These are phyloP conservation scores for Vanrija pseudolonga DNA, from an alignment of 1,284 basidiomycete genomes.

Conservation along the genomic window DNA sequence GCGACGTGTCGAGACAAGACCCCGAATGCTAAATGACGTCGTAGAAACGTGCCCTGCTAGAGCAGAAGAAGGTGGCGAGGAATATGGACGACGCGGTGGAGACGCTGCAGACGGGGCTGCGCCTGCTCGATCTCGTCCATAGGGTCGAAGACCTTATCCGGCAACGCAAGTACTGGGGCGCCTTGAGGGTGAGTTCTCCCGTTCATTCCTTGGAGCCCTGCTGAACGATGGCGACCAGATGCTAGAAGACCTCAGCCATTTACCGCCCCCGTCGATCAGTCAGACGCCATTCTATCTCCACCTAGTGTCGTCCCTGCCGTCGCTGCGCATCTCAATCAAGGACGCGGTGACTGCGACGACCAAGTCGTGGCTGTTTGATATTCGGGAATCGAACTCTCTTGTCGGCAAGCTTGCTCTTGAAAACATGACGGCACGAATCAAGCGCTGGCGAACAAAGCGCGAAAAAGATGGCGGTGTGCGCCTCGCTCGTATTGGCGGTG, in stretches of 20 bases:
- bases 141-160: constrained; percentile 88
- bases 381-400: constrained; percentile 79
- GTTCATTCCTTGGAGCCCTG: constrained; percentile 17
- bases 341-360: constrained; percentile 89
- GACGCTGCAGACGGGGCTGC: constrained; percentile 83
- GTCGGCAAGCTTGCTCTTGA: constrained; percentile 88
- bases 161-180: constrained; percentile 93
- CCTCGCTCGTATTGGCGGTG: constrained; percentile 82
- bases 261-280: constrained; percentile 83
- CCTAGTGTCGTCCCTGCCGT: constrained; percentile 85
- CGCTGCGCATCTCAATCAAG: constrained; percentile 81
- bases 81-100: constrained; percentile 97
- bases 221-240: constrained; percentile 7
- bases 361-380: constrained; percentile 96
- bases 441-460: constrained; percentile 76
- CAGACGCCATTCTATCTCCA: constrained; percentile 92
- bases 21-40: too few relatives aligned
- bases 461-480: constrained; percentile 60
- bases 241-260: constrained; percentile 84
- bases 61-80: constrained; percentile 83
- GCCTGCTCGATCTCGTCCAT: constrained; percentile 91
- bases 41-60: constrained; percentile 74
- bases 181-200: constrained; percentile 72
- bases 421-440: constrained; percentile 77
- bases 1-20: background rate